A percentile compares a stretch with the other conserved stretches of the same genome.
phyloP scores from a whole-genome alignment of 2,329 filamentous ascomycete genomes.

The Penicillium sp. region DNA sequence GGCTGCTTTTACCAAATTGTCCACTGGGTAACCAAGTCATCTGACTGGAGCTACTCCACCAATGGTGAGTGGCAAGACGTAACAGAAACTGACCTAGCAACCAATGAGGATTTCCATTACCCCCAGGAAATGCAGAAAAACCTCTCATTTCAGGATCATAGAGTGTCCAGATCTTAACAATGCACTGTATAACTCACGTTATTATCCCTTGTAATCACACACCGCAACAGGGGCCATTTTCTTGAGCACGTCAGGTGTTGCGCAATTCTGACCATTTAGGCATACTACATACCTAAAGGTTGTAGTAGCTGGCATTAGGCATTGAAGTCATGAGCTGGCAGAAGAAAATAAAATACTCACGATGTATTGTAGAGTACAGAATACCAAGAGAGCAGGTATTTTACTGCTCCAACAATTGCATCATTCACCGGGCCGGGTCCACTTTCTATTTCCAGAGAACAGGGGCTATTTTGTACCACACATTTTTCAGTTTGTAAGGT shows the following conservation, averaged over 20 bases:
- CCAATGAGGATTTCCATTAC: constrained; percentile 38
- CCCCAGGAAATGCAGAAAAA: constrained; percentile 26
- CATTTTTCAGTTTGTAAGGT: not conserved
- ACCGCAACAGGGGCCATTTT: constrained; percentile 1
- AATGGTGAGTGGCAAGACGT: constrained; percentile 33
- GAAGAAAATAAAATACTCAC: not conserved
- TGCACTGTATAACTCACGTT: not conserved
- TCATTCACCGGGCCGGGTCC: constrained; percentile 10
- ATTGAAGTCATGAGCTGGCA: too few relatives aligned
- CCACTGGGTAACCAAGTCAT: constrained; percentile 28
- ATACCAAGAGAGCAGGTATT: not conserved
- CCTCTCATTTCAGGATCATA: constrained; percentile 12
- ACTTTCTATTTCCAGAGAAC: constrained; percentile 9
- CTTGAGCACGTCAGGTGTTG: constrained; percentile 2
- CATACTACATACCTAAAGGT: too few relatives aligned
- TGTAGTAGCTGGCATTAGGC: not conserved
- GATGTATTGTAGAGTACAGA: not conserved
- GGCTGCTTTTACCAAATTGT: constrained; percentile 20
- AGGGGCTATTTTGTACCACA: not conserved
- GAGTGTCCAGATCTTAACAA: constrained; percentile 16
- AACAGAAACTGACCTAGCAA: constrained; percentile 34
- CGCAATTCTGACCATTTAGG: not conserved
- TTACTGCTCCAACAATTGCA: constrained; percentile 8
- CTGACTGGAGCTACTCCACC: constrained; percentile 29
- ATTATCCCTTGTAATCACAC: constrained; percentile 5